phyloP scores from a whole-genome alignment of 371 early-diverging fungal species.

The Mucor mucedo region DNA sequence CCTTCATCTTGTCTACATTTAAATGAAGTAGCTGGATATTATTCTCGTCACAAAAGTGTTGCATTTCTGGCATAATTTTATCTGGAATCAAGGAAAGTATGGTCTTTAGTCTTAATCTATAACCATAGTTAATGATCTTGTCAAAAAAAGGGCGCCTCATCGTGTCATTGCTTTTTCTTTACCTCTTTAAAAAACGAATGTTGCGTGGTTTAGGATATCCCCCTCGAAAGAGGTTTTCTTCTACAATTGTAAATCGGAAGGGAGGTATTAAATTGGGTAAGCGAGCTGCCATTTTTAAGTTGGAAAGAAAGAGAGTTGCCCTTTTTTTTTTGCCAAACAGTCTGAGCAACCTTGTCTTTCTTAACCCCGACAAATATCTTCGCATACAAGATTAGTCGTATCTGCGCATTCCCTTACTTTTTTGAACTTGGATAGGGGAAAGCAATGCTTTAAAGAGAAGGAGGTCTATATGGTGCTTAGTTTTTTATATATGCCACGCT shows the following conservation, averaged over 20 bases:
- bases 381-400: no score
- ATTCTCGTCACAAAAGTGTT: conserved; percentile 68
- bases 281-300: conserved; percentile 16
- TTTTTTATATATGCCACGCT: no score
- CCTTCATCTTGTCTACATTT: conserved; percentile 82
- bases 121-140: conserved; percentile 9
- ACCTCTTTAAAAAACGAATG: conserved; percentile 80
- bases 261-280: conserved; percentile 79
- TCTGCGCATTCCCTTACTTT: no score
- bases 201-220: conserved; percentile 89
- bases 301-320: no score
- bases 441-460: no score
- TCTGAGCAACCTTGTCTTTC: no score
- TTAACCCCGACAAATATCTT: no score
- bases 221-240: conserved; percentile 82
- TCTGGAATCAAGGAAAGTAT: conserved; percentile 89
- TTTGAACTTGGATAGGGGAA: no score
- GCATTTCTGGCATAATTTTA: conserved; percentile 63
- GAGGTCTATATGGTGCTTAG: no score
- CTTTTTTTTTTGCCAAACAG: no score
- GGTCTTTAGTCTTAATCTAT: conserved; percentile 75
- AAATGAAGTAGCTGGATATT: conserved; percentile 75
- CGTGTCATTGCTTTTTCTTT: background rate
- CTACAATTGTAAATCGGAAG: conserved; percentile 83
- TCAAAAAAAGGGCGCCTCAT: background rate